A percentile compares a stretch with the other conserved stretches of the same genome.
phyloP scores from a whole-genome alignment of 164 flowering plant genomes.

The Magnolia kwangsiensis region DNA sequence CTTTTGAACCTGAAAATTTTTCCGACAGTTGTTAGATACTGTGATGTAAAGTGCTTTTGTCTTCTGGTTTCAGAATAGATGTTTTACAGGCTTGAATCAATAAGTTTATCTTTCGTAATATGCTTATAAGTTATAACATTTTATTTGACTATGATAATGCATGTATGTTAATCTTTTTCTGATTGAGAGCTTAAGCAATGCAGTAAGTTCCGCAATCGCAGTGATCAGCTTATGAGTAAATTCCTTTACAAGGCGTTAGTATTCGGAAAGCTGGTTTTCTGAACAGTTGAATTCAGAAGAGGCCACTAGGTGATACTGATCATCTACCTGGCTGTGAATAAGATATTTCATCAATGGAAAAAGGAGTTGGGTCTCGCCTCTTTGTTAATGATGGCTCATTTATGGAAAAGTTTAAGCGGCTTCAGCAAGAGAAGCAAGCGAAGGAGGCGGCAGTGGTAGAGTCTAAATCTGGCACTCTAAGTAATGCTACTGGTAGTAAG shows the following conservation, averaged over 20 bases:
- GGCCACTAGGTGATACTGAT: neutral
- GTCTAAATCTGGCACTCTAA: constrained; percentile 23
- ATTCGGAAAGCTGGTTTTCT: neutral
- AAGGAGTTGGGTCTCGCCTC: constrained; percentile 48
- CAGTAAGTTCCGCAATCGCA: neutral
- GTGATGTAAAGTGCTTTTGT: too few relatives aligned
- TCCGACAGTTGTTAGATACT: too few relatives aligned
- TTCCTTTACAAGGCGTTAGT: neutral
- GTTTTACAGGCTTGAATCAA: too few relatives aligned
- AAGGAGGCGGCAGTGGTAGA: constrained; percentile 30
- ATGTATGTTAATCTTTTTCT: neutral
- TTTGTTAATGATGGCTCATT: constrained; percentile 95
- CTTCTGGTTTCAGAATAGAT: too few relatives aligned
- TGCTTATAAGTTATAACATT: neutral
- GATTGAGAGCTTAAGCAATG: neutral
- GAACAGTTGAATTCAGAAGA: neutral
- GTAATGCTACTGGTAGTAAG: constrained; percentile 33
- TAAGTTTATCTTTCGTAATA: too few relatives aligned
- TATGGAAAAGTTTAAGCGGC: constrained; percentile 89
- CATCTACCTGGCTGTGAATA: neutral
- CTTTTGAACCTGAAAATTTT: too few relatives aligned
- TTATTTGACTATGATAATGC: neutral
- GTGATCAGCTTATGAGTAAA: neutral
- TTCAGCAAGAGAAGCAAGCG: constrained; percentile 59
- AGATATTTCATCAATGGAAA: constrained; percentile 45